Evolutionary conservation across 331 rosid genomes (phyloP).

Genomic region (Malus hybrid): DNA sequence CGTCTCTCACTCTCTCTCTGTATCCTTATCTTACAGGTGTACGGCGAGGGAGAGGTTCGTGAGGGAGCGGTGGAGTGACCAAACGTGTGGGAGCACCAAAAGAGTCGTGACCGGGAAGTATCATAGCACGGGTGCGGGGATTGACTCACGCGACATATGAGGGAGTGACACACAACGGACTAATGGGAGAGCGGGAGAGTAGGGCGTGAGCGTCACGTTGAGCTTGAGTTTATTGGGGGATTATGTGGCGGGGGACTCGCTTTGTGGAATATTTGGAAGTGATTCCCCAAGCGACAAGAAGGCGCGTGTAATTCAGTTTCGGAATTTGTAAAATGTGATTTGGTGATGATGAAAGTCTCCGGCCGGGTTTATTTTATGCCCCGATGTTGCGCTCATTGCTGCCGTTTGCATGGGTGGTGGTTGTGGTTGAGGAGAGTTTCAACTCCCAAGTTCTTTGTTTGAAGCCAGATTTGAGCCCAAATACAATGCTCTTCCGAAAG

Average conservation of each 20-base stretch:
- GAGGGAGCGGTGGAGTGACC: slow-evolving; percentile 18
- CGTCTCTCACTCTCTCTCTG: slow-evolving; percentile 19
- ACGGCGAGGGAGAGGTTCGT: slow-evolving; percentile 48
- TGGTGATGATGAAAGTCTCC: background rate
- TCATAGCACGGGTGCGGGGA: slow-evolving; percentile 9
- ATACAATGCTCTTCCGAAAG: too few species aligned
- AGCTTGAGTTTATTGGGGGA: background rate
- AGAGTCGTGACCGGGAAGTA: slow-evolving; percentile 38
- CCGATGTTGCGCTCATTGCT: slow-evolving; percentile 7
- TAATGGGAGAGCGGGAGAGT: background rate
- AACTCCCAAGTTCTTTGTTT: background rate
- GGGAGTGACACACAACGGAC: background rate
- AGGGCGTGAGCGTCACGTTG: slow-evolving; percentile 3
- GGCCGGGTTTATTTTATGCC: slow-evolving; percentile 10
- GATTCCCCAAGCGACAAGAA: slow-evolving; percentile 4
- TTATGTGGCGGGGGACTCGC: slow-evolving; percentile 34
- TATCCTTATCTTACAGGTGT: slow-evolving; percentile 55
- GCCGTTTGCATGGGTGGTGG: background rate
- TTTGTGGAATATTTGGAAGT: slow-evolving; percentile 26
- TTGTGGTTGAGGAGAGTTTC: background rate
- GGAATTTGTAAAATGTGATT: background rate
- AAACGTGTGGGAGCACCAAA: slow-evolving; percentile 40
- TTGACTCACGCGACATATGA: background rate
- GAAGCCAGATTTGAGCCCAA: background rate
- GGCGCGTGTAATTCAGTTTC: slow-evolving; percentile 16